A percentile compares a stretch with the other conserved stretches of the same genome.
Conservation (phyloP, 495 filamentous ascomycete genomes). For the Chlorociboria aeruginascens region DNA sequence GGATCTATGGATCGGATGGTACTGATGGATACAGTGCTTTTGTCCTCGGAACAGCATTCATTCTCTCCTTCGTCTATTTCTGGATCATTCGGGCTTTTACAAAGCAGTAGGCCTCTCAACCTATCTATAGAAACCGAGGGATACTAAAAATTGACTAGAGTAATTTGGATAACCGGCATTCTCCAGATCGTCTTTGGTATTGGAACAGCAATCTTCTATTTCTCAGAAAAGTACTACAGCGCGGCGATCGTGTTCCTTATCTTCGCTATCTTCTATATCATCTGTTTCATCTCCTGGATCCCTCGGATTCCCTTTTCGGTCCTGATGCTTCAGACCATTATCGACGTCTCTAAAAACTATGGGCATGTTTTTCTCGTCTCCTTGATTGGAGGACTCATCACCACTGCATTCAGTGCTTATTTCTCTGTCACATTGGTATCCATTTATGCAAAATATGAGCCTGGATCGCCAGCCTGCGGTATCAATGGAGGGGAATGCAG, state of each 20-base stretch:
- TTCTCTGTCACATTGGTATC: conserved; percentile 46
- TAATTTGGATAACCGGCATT: conserved; percentile 78
- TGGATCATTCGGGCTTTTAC: conserved; percentile 67
- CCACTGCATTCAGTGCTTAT: conserved; percentile 59
- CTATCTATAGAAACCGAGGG: neutral
- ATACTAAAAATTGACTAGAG: conserved; percentile 18
- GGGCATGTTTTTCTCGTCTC: conserved; percentile 84
- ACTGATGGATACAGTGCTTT: conserved; percentile 30
- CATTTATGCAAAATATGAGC: conserved; percentile 73
- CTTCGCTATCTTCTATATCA: conserved; percentile 67
- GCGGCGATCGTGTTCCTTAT: conserved; percentile 79
- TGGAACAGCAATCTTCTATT: conserved; percentile 58
- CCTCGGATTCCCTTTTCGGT: conserved; percentile 80
- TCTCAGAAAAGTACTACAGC: conserved; percentile 55
- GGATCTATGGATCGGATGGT: neutral
- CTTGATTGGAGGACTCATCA: conserved; percentile 62
- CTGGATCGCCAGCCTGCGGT: conserved; percentile 52
- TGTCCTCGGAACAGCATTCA: conserved; percentile 55
- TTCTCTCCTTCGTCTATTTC: conserved; percentile 67
- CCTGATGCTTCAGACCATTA: conserved; percentile 76
- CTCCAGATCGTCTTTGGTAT: conserved; percentile 56
- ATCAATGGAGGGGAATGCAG: conserved; percentile 56
- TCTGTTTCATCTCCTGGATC: conserved; percentile 76
- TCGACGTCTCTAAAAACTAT: conserved; percentile 72
- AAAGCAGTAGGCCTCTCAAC: conserved; percentile 37